These are phyloP conservation scores for Mycena maculata DNA, from an alignment of 768 basidiomycete genomes.

Conservation along the genomic window DNA sequence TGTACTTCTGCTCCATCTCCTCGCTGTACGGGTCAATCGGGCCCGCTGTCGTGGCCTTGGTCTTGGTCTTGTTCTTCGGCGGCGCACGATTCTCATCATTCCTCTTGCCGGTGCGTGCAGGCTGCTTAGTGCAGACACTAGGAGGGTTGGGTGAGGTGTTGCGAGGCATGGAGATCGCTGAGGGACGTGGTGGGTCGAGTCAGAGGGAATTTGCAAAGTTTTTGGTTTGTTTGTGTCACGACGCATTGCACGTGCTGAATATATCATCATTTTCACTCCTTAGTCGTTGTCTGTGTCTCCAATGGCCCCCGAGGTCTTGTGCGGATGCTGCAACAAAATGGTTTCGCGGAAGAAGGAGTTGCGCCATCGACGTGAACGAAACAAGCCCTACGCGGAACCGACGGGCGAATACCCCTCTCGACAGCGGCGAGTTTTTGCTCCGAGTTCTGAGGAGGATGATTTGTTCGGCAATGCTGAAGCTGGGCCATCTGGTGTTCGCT, in stretches of 20 bases:
- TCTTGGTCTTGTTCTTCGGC: background rate
- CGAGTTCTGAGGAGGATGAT: background rate
- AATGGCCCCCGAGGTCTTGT: background rate
- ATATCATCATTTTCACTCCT: background rate
- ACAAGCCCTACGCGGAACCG: background rate
- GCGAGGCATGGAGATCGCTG: no score
- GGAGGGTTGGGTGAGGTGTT: no score
- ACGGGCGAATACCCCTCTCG: background rate
- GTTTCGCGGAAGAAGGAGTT: background rate
- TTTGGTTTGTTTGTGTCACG: background rate
- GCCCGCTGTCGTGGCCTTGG: background rate
- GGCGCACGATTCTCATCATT: background rate
- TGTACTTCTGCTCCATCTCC: background rate
- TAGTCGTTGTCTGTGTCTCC: background rate
- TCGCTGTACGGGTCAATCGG: conserved; percentile 3
- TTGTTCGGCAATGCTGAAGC: background rate
- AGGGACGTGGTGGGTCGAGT: no score
- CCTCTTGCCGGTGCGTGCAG: background rate
- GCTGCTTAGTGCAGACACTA: background rate
- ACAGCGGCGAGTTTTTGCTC: background rate
- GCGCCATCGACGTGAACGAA: background rate
- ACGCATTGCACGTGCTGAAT: background rate
- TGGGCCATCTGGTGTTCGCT: background rate
- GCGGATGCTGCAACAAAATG: background rate
- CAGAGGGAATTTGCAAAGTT: no score